Percentiles rank a stretch among this genome's conserved stretches.
phyloP scores from a whole-genome alignment of 1,284 basidiomycete genomes.

The Heterobasidion irregulare region DNA sequence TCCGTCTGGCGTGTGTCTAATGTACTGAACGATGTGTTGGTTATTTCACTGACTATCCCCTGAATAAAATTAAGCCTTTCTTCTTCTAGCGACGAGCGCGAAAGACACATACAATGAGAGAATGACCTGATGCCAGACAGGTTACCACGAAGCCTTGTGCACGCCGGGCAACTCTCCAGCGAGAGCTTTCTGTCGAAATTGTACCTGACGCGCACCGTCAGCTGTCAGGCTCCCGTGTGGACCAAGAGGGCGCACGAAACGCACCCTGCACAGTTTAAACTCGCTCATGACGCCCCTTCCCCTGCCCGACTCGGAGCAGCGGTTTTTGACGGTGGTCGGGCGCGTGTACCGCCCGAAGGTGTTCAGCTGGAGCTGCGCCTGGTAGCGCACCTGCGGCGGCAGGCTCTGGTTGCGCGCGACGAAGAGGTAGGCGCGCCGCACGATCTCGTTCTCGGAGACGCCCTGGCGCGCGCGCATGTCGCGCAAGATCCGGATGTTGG shows the following conservation, averaged over 20 bases:
- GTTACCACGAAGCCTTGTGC: slow-evolving; percentile 79
- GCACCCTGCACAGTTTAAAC: slow-evolving; percentile 82
- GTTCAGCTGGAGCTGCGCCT: slow-evolving; percentile 94
- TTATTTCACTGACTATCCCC: too few species aligned
- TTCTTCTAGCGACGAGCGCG: too few species aligned
- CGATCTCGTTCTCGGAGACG: slow-evolving; percentile 69
- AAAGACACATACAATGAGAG: too few species aligned
- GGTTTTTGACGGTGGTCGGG: slow-evolving; percentile 80
- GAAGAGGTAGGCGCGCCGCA: slow-evolving; percentile 82
- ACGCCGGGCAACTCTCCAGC: slow-evolving; percentile 75
- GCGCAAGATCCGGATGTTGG: slow-evolving; percentile 56
- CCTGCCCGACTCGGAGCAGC: slow-evolving; percentile 78
- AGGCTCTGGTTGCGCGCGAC: slow-evolving; percentile 85
- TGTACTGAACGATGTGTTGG: not conserved
- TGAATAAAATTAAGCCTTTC: too few species aligned
- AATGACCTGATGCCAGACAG: not conserved
- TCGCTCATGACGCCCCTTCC: slow-evolving; percentile 85
- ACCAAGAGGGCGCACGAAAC: slow-evolving; percentile 17
- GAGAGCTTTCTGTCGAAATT: slow-evolving; percentile 78
- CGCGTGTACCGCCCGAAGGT: slow-evolving; percentile 78
- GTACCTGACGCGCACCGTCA: slow-evolving; percentile 48
- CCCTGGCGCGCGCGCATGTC: slow-evolving; percentile 71
- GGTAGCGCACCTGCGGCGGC: slow-evolving; percentile 82
- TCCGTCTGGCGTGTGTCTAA: not conserved
- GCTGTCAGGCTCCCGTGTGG: not conserved